A percentile compares a stretch with the other conserved stretches of the same genome.
These are phyloP conservation scores for Bothriochloa decipiens DNA, from an alignment of 176 grass and related monocot genomes.

Conservation along the genomic window DNA sequence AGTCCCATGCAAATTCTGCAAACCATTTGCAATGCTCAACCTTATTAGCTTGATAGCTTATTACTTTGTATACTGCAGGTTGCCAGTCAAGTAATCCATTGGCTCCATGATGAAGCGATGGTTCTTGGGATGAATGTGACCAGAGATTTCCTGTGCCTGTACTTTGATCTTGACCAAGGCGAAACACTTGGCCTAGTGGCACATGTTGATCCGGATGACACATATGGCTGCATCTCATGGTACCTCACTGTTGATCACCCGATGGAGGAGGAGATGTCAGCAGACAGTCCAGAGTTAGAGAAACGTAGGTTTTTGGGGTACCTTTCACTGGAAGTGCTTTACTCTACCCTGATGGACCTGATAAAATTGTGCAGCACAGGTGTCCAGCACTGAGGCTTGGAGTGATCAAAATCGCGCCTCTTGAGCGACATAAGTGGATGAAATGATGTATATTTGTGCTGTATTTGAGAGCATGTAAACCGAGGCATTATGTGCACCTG, in stretches of 20 bases:
- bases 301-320: constrained; percentile 71
- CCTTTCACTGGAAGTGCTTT: constrained; percentile 75
- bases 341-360: constrained; percentile 76
- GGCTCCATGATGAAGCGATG: constrained; percentile 84
- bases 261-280: constrained; percentile 54
- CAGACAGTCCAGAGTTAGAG: constrained; percentile 45
- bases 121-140: constrained; percentile 79
- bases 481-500: not conserved
- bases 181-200: constrained; percentile 80
- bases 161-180: constrained; percentile 81
- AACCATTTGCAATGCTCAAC: not conserved
- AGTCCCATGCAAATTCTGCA: not conserved
- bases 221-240: constrained; percentile 74
- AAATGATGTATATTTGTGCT: not conserved
- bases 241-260: constrained; percentile 56
- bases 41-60: constrained; percentile 11
- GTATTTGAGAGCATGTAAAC: not conserved
- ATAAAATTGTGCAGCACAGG: constrained; percentile 67
- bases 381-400: constrained; percentile 45
- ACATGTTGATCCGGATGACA: constrained; percentile 65
- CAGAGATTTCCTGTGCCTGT: constrained; percentile 81
- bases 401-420: not conserved
- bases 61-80: constrained; percentile 47
- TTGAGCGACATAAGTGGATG: not conserved
- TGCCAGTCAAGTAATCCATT: constrained; percentile 81